Evolutionary conservation across 257 asterid species (phyloP), one percentile per base, ranked within the genome.

Genomic region (Fraxinus excelsior): DNA sequence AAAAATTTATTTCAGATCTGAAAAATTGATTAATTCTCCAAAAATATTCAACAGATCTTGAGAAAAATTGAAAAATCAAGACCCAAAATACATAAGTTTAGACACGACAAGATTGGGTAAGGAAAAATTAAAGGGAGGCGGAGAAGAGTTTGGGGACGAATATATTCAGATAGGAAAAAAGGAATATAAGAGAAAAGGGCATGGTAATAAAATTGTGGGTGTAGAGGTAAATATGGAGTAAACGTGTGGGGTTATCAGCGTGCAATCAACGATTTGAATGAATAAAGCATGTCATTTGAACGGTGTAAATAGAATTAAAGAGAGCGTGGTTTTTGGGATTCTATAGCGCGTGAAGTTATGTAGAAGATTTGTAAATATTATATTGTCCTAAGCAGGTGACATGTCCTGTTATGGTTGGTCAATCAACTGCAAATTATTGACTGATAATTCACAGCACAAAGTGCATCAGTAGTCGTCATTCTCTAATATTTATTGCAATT

Each of bases 221-320:
- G 8, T 12, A 31, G 62, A 78, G 74, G 74, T 31, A 67, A 42
- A 67, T 34, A 65, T 4, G 67, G 65, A 2, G 53, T 29, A 19
- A 28, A 38, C 3, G 42, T 16, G 58, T 11, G 26, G 78, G 78
- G 40, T 37, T 31, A 28, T 79, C 46, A 12, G 81, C 75, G 84
- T 80, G 51, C 14, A 5, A 80, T 76, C 71, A 21, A 76, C 78
- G 81, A 75, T 66, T 56, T 71, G 38, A 46, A 51, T 11, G 74
- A 4, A 3, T 3, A 3, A 1, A 71, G 53, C 71, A 67, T 74
- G 32, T 80, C 5, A 12, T n/a, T 40, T 71, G 7, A 28, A 65
- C 31, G 53, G 72, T 26, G 53, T 7, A 29, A 72, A 46, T 1
- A 19, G 44, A 8, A n/a, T 5, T 9, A 16, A 31, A 1, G 2